Evolutionary conservation across 306 rosid species (phyloP).

Genomic region (Argentina anserina): DNA sequence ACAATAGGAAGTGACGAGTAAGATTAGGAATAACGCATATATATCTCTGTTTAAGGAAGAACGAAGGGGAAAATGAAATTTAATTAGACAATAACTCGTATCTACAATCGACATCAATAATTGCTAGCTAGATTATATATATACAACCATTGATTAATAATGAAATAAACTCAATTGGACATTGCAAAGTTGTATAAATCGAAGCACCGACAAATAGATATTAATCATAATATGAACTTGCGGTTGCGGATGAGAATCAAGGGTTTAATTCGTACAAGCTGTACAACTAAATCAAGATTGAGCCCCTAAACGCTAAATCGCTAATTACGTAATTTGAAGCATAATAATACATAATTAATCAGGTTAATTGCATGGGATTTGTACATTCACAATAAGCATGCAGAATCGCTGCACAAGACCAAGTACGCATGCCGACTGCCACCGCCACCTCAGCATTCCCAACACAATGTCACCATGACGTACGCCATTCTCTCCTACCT

Average conservation of each 20-base stretch:
- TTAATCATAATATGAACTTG: no score
- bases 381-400: conserved; percentile 30
- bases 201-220: background rate
- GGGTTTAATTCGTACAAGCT: no score
- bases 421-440: conserved; percentile 49
- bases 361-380: conserved; percentile 28
- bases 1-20: no score
- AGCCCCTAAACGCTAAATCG: conserved; percentile 19
- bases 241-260: background rate
- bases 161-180: background rate
- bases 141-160: no score
- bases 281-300: conserved; percentile 26
- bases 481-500: conserved; percentile 7
- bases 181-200: background rate
- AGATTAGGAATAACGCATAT: no score
- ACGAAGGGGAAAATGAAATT: no score
- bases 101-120: background rate
- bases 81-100: background rate
- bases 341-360: background rate
- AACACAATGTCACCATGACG: conserved; percentile 10
- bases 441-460: conserved; percentile 23
- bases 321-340: background rate
- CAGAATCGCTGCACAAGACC: conserved; percentile 30
- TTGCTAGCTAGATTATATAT: no score
- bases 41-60: no score